phyloP scores from a whole-genome alignment of 768 basidiomycete genomes.

The Peribolospora baueri region DNA sequence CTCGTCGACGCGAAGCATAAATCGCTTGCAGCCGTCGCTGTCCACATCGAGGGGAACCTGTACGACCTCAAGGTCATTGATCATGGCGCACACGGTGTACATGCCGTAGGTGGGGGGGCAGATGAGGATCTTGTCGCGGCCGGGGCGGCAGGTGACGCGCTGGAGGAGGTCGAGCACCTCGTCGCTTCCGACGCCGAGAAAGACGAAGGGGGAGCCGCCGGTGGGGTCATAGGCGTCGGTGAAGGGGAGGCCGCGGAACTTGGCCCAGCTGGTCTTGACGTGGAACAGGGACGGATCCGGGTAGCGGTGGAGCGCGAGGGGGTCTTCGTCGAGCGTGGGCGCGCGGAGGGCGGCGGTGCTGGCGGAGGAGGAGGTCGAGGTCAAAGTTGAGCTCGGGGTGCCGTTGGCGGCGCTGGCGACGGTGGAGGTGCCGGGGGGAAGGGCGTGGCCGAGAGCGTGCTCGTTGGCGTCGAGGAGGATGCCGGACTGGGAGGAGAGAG shows the following conservation, averaged over 20 bases:
- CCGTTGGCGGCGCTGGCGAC: slow-evolving; percentile 5
- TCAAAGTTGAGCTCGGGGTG: slow-evolving; percentile 23
- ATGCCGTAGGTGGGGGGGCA: slow-evolving; percentile 89
- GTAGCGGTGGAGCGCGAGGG: slow-evolving; percentile 50
- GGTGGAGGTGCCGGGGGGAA: slow-evolving; percentile 22
- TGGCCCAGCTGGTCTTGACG: slow-evolving; percentile 52
- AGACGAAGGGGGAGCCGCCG: slow-evolving; percentile 27
- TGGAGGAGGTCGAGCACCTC: slow-evolving; percentile 88
- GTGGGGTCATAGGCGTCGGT: slow-evolving; percentile 21
- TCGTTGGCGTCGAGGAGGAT: slow-evolving; percentile 95
- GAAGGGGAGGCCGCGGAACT: slow-evolving; percentile 41
- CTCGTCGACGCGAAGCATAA: slow-evolving; percentile 30
- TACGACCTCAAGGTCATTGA: slow-evolving; percentile 71
- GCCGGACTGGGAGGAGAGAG: slow-evolving; percentile 32
- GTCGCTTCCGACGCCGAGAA: slow-evolving; percentile 89
- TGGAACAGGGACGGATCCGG: slow-evolving; percentile 67
- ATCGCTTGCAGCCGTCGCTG: slow-evolving; percentile 54
- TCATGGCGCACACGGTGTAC: slow-evolving; percentile 82
- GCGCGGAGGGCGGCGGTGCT: slow-evolving; percentile 2
- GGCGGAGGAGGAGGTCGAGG: not conserved
- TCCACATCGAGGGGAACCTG: slow-evolving; percentile 56
- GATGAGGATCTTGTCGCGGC: slow-evolving; percentile 47
- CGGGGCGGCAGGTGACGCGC: slow-evolving; percentile 61
- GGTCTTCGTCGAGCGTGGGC: slow-evolving; percentile 5
- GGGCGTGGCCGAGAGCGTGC: slow-evolving; percentile 73